phyloP scores from a whole-genome alignment of 2,329 filamentous ascomycete species.

The Chalaropsis ovoidea region DNA sequence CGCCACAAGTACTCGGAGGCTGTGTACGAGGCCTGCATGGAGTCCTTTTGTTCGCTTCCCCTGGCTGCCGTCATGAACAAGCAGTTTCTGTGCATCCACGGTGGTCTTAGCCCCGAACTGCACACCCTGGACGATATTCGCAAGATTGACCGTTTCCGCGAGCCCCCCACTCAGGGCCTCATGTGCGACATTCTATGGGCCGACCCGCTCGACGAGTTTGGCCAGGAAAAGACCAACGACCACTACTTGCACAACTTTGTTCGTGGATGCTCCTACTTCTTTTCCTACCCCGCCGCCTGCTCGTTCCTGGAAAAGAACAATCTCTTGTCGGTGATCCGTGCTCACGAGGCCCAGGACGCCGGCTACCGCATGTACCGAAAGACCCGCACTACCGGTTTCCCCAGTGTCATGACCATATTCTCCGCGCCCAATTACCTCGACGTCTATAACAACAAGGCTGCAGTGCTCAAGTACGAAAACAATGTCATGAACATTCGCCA shows the following conservation, averaged over 20 bases:
- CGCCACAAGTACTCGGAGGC: conserved; percentile 98
- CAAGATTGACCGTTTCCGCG: conserved; percentile 83
- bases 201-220: conserved; percentile 94
- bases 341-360: conserved; percentile 96
- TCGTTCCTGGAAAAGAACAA: conserved; percentile 99
- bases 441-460: conserved; percentile 99
- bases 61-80: conserved; percentile 99
- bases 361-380: conserved; percentile 99
- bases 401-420: conserved; percentile 99
- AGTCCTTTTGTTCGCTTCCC: conserved; percentile 89
- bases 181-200: conserved; percentile 99
- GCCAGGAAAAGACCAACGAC: conserved; percentile 95
- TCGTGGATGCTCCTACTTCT: conserved; percentile 97
- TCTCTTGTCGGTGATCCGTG: conserved; percentile 88
- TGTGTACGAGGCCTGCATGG: conserved; percentile 96
- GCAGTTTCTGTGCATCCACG: conserved; percentile 97
- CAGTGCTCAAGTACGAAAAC: conserved; percentile 98
- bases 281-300: conserved; percentile 94
- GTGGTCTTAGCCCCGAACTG: conserved; percentile 87
- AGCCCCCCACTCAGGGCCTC: conserved; percentile 90
- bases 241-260: conserved; percentile 98
- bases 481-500: conserved; percentile 99
- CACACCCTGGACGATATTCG: conserved; percentile 93
- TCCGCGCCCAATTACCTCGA: conserved; percentile 97
- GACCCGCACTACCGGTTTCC: conserved; percentile 94